Base-by-base conservation (phyloP, 1,284 basidiomycete species). In the Ceratobasidium sp. region DNA sequence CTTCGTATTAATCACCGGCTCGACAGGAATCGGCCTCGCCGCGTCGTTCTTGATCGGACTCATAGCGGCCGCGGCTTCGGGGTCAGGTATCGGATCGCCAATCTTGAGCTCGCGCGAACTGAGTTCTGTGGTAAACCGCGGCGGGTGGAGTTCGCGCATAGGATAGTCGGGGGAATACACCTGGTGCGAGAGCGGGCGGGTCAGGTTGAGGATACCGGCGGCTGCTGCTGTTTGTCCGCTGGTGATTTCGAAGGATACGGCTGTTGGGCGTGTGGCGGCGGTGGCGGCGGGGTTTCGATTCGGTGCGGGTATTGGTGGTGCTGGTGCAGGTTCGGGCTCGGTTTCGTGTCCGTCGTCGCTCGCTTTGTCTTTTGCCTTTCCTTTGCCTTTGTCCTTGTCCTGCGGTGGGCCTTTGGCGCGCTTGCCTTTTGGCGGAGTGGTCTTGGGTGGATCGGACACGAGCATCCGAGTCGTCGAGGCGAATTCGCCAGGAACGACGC, bases 11-110 rank as follows among this genome's bases (percentile, higher is more conserved):
- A 85, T 78, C 58, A 75, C 61, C 3, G 79, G 79, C 28, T 89
- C 85, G 5, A 95, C 89, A 39, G 88, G 89, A 72, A 96, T 94
- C 12, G 95, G 94, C 80, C 89, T 89, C n/a, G 78, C 67, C 18
- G 77, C 78, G n/a, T 76, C 89, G 89, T 91, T 89, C 85, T 92
- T 91, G 46, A 93, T 88, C 49, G 94, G 93, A 80, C 89, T 92
- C 89, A 94, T 90, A 80, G 91, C 88, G 81, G 89, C 82, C 2
- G 91, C 92, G n/a, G 93, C 92, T 84, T 90, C 94, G 92, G 82
- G 28, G 63, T 69, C 60, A 58, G 79, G 53, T 23, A 77, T 77
- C 18, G 73, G 73, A 2, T 67, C 42, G 1, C 73, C 73, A n/a
- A 77, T 77, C 64, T 67, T 67, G 42, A 55, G 63, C 20, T 77